These are phyloP conservation scores for Ceratonia siliqua DNA, from an alignment of 306 rosid species.

Conservation along the genomic window DNA sequence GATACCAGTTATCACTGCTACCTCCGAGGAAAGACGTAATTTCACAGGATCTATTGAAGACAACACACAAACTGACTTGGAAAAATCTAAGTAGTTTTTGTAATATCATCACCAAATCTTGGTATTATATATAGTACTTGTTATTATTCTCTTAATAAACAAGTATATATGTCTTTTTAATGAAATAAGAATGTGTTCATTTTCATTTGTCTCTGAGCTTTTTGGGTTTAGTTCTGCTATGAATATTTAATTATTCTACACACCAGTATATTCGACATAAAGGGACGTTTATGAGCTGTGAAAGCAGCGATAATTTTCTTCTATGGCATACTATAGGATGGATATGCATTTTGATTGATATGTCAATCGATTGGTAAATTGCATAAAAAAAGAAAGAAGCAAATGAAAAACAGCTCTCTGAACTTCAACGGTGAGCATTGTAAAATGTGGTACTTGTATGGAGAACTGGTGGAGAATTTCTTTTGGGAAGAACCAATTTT, in stretches of 20 bases:
- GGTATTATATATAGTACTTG: not conserved
- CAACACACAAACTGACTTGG: constrained; percentile 36
- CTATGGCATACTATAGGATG: no score
- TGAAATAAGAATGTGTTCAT: constrained; percentile 1
- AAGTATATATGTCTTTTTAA: not conserved
- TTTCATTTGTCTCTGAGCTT: not conserved
- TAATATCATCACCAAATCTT: not conserved
- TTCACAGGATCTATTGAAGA: constrained; percentile 57
- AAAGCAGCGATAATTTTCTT: no score
- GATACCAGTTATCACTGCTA: constrained; percentile 92
- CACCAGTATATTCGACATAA: no score
- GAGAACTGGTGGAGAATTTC: no score
- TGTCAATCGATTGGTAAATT: not conserved
- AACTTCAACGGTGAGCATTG: no score
- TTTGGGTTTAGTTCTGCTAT: no score
- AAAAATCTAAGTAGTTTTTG: constrained; percentile 40
- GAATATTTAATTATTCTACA: no score
- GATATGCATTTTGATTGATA: not conserved
- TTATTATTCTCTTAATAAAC: no score
- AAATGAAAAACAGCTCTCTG: not conserved
- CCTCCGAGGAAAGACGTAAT: constrained; percentile 71
- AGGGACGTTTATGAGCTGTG: no score
- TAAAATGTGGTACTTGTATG: no score
- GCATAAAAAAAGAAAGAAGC: not conserved
- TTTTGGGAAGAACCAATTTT: no score